phyloP scores from a whole-genome alignment of 768 basidiomycete genomes.

The Pulveroboletus sp. region DNA sequence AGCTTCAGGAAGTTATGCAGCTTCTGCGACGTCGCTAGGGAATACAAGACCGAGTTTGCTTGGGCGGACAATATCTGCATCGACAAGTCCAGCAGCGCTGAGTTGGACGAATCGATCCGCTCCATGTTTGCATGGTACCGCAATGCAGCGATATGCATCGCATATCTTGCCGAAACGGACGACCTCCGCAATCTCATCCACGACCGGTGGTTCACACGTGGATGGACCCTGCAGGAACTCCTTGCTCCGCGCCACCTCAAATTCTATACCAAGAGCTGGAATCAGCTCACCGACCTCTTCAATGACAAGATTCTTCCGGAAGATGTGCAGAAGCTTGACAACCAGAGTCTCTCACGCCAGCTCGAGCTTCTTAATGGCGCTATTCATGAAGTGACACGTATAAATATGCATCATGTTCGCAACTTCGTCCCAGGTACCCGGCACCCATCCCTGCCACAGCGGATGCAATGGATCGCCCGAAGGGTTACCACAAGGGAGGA shows the following conservation, averaged over 20 bases:
- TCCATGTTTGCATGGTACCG: background rate
- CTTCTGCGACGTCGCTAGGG: too few species aligned
- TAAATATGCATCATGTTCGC: background rate
- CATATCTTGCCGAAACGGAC: background rate
- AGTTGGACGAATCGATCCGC: background rate
- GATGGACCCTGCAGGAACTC: background rate
- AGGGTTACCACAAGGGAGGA: constrained; percentile 14
- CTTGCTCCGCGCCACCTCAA: background rate
- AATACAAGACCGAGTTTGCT: background rate
- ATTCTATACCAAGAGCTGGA: background rate
- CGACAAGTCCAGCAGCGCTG: background rate
- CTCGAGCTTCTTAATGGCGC: background rate
- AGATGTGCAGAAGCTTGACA: background rate
- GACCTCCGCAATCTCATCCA: background rate
- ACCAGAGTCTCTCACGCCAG: background rate
- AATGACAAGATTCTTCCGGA: background rate
- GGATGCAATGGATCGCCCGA: constrained; percentile 10
- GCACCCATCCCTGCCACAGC: background rate
- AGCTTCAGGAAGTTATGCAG: too few species aligned
- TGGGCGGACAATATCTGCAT: background rate
- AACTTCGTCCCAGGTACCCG: too few species aligned
- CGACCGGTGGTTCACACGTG: background rate
- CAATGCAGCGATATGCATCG: background rate
- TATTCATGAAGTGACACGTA: background rate
- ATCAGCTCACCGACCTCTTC: background rate